Conservation (phyloP, 495 filamentous ascomycete species). For the Filosporella fistucella region DNA sequence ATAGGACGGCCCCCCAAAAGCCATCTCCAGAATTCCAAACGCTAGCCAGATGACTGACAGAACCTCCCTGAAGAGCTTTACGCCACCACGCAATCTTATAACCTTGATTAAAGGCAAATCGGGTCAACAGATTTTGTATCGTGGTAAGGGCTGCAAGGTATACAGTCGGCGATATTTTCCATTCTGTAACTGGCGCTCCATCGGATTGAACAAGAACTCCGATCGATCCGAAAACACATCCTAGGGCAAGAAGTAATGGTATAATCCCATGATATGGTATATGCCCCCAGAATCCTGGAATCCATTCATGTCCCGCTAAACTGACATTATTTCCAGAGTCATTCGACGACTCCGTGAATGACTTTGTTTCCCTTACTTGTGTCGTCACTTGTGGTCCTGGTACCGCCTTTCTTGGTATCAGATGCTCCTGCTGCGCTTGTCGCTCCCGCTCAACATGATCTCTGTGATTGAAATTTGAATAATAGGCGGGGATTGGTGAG, state of each 20-base stretch:
- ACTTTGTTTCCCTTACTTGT: neutral
- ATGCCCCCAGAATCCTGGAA: neutral
- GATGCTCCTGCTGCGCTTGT: neutral
- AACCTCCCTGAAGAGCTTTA: constrained; percentile 2
- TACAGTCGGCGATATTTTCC: constrained; percentile 9
- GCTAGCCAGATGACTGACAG: neutral
- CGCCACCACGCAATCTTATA: constrained; percentile 8
- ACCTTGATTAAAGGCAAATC: constrained; percentile 6
- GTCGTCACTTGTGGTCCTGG: neutral
- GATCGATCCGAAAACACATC: neutral
- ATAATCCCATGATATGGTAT: neutral
- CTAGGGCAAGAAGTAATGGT: neutral
- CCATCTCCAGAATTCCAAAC: constrained; percentile 3
- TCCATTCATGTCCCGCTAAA: neutral
- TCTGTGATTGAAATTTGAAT: too few species aligned
- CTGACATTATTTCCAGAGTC: neutral
- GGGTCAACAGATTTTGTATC: neutral
- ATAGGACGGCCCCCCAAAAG: constrained; percentile 3
- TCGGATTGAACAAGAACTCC: constrained; percentile 6
- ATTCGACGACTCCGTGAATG: neutral
- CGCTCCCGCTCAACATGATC: neutral
- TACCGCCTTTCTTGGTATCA: neutral
- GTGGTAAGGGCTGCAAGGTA: constrained; percentile 8
- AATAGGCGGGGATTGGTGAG: too few species aligned
- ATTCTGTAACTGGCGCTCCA: neutral